These are phyloP conservation scores for Starmera caribaea DNA, from an alignment of 805 yeast genomes.

Conservation along the genomic window DNA sequence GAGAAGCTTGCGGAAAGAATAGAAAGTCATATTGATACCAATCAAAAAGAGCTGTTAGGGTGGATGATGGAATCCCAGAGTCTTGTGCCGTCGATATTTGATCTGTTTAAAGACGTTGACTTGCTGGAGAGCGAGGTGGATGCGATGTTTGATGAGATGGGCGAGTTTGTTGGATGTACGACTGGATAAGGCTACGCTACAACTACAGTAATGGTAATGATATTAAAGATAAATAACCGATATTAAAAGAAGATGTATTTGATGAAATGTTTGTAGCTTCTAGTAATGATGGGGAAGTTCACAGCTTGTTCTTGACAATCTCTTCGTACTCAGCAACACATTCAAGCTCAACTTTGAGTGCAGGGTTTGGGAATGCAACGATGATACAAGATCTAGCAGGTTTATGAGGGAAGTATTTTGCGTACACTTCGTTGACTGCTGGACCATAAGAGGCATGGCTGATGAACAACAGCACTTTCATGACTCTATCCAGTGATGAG, in stretches of 20 bases:
- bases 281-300: background rate
- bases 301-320: background rate
- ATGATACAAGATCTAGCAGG: conserved; percentile 48
- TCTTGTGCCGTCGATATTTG: conserved; percentile 4
- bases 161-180: conserved; percentile 1
- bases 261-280: background rate
- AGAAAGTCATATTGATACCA: conserved; percentile 2
- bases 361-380: conserved; percentile 40
- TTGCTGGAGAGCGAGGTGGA: conserved; percentile 4
- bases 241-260: background rate
- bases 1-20: conserved; percentile 5
- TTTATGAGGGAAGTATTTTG: conserved; percentile 32
- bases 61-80: conserved; percentile 2
- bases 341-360: conserved; percentile 43
- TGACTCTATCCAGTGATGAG: conserved; percentile 32
- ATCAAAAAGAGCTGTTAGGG: conserved; percentile 5
- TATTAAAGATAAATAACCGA: background rate
- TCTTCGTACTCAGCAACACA: conserved; percentile 28
- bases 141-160: conserved; percentile 2
- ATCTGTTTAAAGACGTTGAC: conserved; percentile 7
- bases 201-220: too few species aligned
- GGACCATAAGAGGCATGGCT: conserved; percentile 32
- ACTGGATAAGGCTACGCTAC: too few species aligned
- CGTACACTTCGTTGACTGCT: conserved; percentile 36
- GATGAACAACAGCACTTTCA: conserved; percentile 42